Evolutionary conservation across 2,329 filamentous ascomycete genomes (phyloP).

Genomic region (Coniochaeta sp.): DNA sequence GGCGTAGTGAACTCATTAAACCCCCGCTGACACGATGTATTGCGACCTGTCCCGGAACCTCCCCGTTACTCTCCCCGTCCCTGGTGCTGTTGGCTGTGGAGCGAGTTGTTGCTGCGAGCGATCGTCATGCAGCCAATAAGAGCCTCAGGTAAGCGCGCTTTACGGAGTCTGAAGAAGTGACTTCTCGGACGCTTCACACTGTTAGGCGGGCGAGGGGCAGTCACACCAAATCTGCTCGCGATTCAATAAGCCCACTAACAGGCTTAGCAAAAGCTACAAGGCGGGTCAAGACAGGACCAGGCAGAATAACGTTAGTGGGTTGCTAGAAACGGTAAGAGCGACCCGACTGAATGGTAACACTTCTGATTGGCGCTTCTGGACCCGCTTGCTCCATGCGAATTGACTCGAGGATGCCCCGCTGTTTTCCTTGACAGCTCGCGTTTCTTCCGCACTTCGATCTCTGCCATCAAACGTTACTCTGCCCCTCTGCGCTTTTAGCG

Average conservation of each 20-base stretch:
- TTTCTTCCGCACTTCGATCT: not conserved
- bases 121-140: not conserved
- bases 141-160: not conserved
- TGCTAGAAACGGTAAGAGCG: not conserved
- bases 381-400: not conserved
- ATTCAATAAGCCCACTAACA: not conserved
- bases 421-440: not conserved
- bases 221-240: not conserved
- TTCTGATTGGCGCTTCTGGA: not conserved
- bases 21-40: not conserved
- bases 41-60: not conserved
- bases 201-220: not conserved
- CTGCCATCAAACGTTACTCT: not conserved
- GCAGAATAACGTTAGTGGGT: slow-evolving; percentile 1
- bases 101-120: not conserved
- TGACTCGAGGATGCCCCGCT: not conserved
- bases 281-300: not conserved
- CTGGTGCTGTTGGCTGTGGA: not conserved
- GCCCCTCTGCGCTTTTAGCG: not conserved
- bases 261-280: not conserved
- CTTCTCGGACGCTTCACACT: not conserved
- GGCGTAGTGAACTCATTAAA: not conserved
- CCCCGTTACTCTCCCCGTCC: not conserved
- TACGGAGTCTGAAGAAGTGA: not conserved
- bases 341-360: slow-evolving; percentile 1